Evolutionary conservation across 2,329 filamentous ascomycete species (phyloP).

Genomic region (Verticillium longisporum): DNA sequence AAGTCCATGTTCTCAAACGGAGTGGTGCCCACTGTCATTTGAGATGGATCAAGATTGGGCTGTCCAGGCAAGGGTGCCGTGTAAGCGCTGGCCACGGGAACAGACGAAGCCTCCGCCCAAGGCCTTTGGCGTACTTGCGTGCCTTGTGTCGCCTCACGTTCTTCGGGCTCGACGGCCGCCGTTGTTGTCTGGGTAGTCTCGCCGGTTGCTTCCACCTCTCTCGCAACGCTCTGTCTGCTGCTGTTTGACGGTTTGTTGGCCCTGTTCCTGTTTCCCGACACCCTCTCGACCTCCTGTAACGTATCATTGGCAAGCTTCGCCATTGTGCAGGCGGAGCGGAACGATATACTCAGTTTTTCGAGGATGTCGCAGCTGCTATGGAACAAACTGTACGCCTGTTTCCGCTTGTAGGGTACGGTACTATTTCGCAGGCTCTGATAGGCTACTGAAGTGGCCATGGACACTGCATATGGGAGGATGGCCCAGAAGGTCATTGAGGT

Average conservation of each 20-base stretch:
- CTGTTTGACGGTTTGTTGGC: neutral
- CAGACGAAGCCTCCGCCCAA: neutral
- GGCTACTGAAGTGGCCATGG: constrained; percentile 14
- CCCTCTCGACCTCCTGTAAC: constrained; percentile 11
- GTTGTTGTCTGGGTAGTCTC: neutral
- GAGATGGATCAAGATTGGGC: neutral
- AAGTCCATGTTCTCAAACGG: constrained; percentile 1
- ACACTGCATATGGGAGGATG: constrained; percentile 15
- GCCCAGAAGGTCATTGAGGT: constrained; percentile 15
- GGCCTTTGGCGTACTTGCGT: neutral
- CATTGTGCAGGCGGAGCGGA: constrained; percentile 12
- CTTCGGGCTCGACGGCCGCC: neutral
- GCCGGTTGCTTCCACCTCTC: neutral
- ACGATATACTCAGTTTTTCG: constrained; percentile 11
- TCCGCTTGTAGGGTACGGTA: constrained; percentile 12
- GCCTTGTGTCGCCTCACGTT: neutral
- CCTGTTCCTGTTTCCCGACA: neutral
- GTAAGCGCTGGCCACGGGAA: neutral
- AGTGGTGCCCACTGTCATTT: neutral
- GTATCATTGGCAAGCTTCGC: constrained; percentile 12
- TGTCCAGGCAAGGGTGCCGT: neutral
- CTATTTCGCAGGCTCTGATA: constrained; percentile 15
- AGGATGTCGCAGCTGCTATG: constrained; percentile 14
- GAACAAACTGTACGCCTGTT: constrained; percentile 10
- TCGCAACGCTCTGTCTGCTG: neutral